Conservation (phyloP, 2,329 filamentous ascomycete genomes). For the Phaeophleospora eucalypticola region DNA sequence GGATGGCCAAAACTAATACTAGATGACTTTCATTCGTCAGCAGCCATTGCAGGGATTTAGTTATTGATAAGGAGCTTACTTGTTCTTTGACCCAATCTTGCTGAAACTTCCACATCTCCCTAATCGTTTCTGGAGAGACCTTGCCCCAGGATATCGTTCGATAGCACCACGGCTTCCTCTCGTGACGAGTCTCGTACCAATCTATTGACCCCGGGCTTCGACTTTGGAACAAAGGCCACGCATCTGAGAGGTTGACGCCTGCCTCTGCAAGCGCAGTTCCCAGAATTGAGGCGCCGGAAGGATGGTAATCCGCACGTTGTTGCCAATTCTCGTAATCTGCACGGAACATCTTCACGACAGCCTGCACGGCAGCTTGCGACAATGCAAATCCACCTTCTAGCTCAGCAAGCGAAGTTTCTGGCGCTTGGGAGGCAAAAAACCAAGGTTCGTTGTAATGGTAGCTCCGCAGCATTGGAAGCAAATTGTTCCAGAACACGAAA, state of each 20-base stretch:
- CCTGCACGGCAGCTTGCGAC: conserved; percentile 37
- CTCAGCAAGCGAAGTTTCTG: conserved; percentile 40
- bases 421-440: conserved; percentile 50
- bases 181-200: conserved; percentile 33
- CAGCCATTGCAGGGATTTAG: too few species aligned
- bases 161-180: conserved; percentile 25
- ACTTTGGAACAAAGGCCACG: conserved; percentile 26
- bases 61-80: conserved; percentile 1
- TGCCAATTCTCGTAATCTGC: conserved; percentile 34
- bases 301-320: conserved; percentile 19
- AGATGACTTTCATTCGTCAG: too few species aligned
- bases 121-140: conserved; percentile 20
- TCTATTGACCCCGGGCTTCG: conserved; percentile 36
- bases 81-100: conserved; percentile 23
- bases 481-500: conserved; percentile 39
- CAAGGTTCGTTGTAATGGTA: conserved; percentile 40
- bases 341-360: conserved; percentile 35
- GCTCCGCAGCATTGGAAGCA: conserved; percentile 44
- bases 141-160: conserved; percentile 28
- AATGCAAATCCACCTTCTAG: conserved; percentile 41
- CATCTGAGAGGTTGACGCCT: conserved; percentile 16
- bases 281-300: conserved; percentile 26
- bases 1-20: conserved; percentile 12
- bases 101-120: conserved; percentile 28
- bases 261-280: conserved; percentile 22